These are phyloP conservation scores for Sugiyamaella pinicola DNA, from an alignment of 1,139 yeast genomes.

Conservation along the genomic window DNA sequence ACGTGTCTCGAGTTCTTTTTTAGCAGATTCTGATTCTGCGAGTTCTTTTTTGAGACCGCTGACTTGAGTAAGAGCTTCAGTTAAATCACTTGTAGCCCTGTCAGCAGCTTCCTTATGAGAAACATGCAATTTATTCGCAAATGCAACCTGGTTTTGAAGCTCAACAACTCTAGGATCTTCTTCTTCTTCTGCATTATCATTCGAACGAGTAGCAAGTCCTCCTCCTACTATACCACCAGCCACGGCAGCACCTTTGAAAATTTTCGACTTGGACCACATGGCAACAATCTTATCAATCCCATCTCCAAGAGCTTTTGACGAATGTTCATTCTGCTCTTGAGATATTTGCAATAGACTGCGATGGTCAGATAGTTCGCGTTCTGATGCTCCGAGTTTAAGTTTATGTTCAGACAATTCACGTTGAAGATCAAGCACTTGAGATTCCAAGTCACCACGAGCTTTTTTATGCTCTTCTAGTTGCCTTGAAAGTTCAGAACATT, in stretches of 20 bases:
- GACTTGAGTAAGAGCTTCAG: slow-evolving; percentile 33
- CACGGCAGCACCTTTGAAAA: slow-evolving; percentile 25
- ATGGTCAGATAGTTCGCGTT: slow-evolving; percentile 30
- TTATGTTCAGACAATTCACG: slow-evolving; percentile 30
- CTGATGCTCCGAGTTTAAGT: slow-evolving; percentile 24
- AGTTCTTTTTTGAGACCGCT: slow-evolving; percentile 36
- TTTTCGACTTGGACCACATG: slow-evolving; percentile 39
- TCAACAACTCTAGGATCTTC: slow-evolving; percentile 30
- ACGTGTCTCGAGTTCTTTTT: slow-evolving; percentile 24
- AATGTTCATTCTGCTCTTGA: slow-evolving; percentile 31
- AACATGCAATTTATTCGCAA: slow-evolving; percentile 35
- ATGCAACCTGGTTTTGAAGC: slow-evolving; percentile 31
- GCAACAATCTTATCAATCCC: slow-evolving; percentile 37
- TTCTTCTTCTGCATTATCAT: slow-evolving; percentile 21
- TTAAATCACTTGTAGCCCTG: slow-evolving; percentile 35
- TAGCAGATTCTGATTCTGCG: slow-evolving; percentile 29
- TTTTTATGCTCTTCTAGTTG: slow-evolving; percentile 32
- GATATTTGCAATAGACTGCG: slow-evolving; percentile 27
- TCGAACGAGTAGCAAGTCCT: slow-evolving; percentile 21
- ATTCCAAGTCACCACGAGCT: slow-evolving; percentile 29
- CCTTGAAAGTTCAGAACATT: slow-evolving; percentile 28
- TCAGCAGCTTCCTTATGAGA: slow-evolving; percentile 41
- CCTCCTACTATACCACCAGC: slow-evolving; percentile 13
- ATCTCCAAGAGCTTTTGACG: slow-evolving; percentile 33
- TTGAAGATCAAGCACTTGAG: slow-evolving; percentile 28